phyloP scores from a whole-genome alignment of 192 early-diverging fungal species.

The Coemansia asiatica region DNA sequence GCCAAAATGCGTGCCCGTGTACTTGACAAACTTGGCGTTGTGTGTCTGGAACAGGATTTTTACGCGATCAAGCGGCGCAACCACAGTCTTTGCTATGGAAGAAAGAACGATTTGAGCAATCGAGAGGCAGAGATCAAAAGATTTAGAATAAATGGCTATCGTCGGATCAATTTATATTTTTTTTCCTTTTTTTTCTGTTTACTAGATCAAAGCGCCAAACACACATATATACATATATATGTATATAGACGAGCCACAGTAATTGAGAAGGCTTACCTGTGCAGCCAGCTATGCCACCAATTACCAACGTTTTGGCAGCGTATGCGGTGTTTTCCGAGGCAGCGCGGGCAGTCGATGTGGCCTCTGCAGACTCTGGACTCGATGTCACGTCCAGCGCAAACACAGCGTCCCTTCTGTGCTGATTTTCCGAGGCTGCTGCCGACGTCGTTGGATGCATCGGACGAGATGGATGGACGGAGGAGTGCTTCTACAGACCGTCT shows the following conservation, averaged over 20 bases:
- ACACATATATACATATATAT: too few species aligned
- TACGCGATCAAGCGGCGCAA: conserved; percentile 81
- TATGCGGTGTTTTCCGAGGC: conserved; percentile 30
- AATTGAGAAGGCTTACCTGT: conserved; percentile 26
- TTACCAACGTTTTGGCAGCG: conserved; percentile 28
- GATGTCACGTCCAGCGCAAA: conserved; percentile 6
- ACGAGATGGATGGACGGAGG: neutral
- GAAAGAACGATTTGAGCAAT: too few species aligned
- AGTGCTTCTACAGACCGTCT: too few species aligned
- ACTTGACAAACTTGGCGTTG: conserved; percentile 67
- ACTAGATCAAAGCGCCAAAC: neutral
- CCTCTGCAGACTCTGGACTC: conserved; percentile 18
- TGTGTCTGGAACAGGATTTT: conserved; percentile 85
- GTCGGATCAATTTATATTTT: neutral
- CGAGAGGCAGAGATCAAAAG: neutral
- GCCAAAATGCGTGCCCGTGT: conserved; percentile 61
- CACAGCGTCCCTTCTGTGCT: neutral
- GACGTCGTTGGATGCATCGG: neutral
- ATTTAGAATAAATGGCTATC: neutral
- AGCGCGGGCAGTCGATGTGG: neutral
- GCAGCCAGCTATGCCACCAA: conserved; percentile 54
- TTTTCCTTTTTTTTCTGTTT: neutral
- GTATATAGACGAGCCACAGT: neutral
- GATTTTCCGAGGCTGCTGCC: neutral
- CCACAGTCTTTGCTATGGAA: conserved; percentile 66